Base-by-base conservation (phyloP, 805 yeast species). In the Wickerhamomyces tratensis region DNA sequence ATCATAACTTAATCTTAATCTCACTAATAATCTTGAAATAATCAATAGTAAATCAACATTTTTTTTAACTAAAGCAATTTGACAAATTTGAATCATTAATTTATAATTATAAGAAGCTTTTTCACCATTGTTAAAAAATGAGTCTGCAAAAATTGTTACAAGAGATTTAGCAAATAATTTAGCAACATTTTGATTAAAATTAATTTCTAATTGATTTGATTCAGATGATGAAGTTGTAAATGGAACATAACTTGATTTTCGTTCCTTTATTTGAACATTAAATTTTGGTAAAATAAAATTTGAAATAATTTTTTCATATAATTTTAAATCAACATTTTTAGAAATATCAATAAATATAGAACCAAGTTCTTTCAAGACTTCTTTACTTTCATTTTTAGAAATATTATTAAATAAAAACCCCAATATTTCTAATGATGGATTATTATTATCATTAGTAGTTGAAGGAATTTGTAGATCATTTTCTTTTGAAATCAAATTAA, bases 1-100 rank as follows among this genome's bases (percentile, higher is more conserved):
- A 5, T 68, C 69, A 12, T 63, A 53, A 2, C 77, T 70, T 0
- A 65, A 65, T 41, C 91, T 65, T 1, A 81, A 62, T 46, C 87
- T 64, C 15, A 74, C 62, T 42, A 84, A 59, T 13, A 77, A 61
- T 40, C 80, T 69, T 7, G 78, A 64, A 3, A 76, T 57, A 5
- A 69, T 62, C n/a, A 82, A 57, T 39, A 75, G 58, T 5, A 70
- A 48, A 9, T 62, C 63, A 5, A 59, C 52, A 15, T 67, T 54
- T 14, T 64, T 64, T 20, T 54, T 55, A 3, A 50, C 43, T 10
- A 76, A 56, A 0, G 72, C 65, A 41, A 48, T 46, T 6, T 63
- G 60, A 8, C 69, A 66, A 25, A 71, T 55, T 1, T 51, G 52
- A 30, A 52, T 56, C 41, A 56, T 46, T 14, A 50, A 37, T 31